Conservation (phyloP, 805 yeast genomes). For the Candida germanica region DNA sequence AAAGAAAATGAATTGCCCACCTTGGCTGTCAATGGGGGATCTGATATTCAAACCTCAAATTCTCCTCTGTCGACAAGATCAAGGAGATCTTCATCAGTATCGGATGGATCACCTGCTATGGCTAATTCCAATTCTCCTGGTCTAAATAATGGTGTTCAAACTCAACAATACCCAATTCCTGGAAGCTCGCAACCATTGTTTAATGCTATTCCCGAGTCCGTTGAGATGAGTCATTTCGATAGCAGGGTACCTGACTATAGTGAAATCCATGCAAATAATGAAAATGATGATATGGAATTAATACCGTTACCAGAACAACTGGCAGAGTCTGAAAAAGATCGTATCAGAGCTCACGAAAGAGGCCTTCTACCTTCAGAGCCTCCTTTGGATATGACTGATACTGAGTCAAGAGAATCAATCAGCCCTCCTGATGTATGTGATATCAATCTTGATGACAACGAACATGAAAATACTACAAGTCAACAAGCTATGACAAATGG, state of each 20-base stretch:
- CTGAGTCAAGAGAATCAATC: conserved; percentile 18
- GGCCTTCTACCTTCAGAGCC: conserved; percentile 63
- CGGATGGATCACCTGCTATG: conserved; percentile 8
- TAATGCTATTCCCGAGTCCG: conserved; percentile 18
- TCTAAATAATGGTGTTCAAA: conserved; percentile 8
- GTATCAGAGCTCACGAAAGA: conserved; percentile 50
- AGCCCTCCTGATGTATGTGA: conserved; percentile 18
- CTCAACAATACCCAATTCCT: conserved; percentile 8
- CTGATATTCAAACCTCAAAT: background rate
- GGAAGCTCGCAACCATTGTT: conserved; percentile 6
- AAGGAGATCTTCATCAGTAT: conserved; percentile 7
- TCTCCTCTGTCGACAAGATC: conserved; percentile 5
- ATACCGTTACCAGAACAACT: conserved; percentile 14
- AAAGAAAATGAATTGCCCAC: conserved; percentile 8
- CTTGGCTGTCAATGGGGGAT: background rate
- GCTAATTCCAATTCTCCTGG: conserved; percentile 2
- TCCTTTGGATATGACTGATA: conserved; percentile 18
- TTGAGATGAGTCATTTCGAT: conserved; percentile 17
- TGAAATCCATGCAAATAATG: conserved; percentile 13
- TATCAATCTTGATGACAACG: conserved; percentile 2
- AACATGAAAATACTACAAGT: background rate
- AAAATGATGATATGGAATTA: conserved; percentile 2
- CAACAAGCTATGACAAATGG: background rate
- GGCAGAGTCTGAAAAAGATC: conserved; percentile 55
- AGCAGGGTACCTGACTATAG: conserved; percentile 27